These are phyloP conservation scores for Naumovozyma baii DNA, from an alignment of 805 yeast genomes.

Conservation along the genomic window DNA sequence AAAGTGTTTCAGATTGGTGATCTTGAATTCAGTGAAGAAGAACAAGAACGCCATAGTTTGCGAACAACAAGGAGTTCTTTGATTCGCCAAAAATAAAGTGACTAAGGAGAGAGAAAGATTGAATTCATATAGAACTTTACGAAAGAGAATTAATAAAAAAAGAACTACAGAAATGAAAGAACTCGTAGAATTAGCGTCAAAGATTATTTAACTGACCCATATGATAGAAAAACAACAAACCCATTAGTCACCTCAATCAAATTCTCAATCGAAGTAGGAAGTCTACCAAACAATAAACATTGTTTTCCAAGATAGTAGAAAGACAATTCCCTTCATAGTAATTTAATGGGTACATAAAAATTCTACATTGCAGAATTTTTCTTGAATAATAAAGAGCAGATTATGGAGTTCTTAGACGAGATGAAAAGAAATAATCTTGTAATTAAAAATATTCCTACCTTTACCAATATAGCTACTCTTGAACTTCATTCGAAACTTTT, in stretches of 20 bases:
- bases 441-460: neutral
- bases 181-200: neutral
- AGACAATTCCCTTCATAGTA: neutral
- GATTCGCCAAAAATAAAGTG: too few relatives aligned
- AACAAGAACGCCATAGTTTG: neutral
- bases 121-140: neutral
- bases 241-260: neutral
- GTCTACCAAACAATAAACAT: neutral
- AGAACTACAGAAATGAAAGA: neutral
- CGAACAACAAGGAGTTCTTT: too few relatives aligned
- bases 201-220: neutral
- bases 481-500: neutral
- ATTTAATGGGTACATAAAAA: neutral
- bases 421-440: neutral
- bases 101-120: neutral
- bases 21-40: neutral
- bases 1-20: neutral
- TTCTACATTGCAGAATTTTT: neutral
- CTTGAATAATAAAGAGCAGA: neutral
- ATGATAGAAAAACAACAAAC: neutral
- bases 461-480: neutral
- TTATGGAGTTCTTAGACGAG: neutral
- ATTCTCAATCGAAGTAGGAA: neutral
- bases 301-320: neutral
- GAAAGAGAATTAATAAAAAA: neutral